phyloP scores from a whole-genome alignment of 495 filamentous ascomycete genomes.

The Copromyces sp. region DNA sequence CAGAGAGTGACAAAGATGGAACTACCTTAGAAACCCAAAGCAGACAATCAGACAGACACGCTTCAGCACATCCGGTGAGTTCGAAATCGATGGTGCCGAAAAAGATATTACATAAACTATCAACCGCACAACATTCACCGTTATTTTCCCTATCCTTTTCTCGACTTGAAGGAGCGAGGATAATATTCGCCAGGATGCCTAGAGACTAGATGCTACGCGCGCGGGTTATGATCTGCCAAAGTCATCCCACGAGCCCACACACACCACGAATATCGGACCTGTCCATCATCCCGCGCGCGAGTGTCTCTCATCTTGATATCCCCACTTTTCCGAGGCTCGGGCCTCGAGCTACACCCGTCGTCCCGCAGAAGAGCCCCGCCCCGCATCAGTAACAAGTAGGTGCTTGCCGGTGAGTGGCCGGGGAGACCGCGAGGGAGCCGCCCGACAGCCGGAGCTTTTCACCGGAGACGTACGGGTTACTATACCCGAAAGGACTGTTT shows the following conservation, averaged over 20 bases:
- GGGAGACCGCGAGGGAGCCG: no score
- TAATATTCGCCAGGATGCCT: not conserved
- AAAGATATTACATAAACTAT: not conserved
- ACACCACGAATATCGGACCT: not conserved
- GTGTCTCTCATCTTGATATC: no score
- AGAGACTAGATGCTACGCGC: not conserved
- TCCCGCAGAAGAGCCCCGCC: no score
- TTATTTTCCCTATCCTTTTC: not conserved
- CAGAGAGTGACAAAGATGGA: not conserved
- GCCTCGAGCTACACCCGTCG: no score
- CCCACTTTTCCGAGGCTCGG: no score
- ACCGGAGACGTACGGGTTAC: no score
- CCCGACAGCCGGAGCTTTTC: no score
- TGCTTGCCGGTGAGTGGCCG: no score
- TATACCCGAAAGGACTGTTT: no score
- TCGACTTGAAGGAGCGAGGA: not conserved
- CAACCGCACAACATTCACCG: not conserved
- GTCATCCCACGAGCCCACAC: not conserved
- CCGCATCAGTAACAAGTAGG: no score
- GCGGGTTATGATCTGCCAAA: not conserved
- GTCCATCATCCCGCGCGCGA: not conserved
- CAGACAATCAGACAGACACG: not conserved
- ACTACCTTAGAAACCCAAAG: not conserved
- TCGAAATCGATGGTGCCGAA: not conserved
- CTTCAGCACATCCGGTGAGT: not conserved